Base-by-base conservation (phyloP, 2,329 filamentous ascomycete genomes). In the Pseudonectria buxi region DNA sequence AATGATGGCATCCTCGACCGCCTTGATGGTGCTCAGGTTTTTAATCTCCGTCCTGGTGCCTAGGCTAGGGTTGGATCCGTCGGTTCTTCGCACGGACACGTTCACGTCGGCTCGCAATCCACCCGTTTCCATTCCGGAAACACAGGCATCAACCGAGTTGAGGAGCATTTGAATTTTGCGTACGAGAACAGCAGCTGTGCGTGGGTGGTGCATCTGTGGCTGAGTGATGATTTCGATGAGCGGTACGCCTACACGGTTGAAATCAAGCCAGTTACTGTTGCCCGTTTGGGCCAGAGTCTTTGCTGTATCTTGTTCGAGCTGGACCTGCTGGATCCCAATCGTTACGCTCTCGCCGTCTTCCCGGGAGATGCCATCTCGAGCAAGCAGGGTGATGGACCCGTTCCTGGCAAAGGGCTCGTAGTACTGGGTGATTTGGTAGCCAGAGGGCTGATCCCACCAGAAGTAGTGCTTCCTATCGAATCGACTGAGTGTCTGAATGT, bases 391-490 rank as follows among this genome's bases (percentile, higher is more conserved):
- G n/a, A 96, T 68, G 26, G 68, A 63, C 2, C 92, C 92, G 50
- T 87, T 71, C 41, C 71, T 77, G 1, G 79, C 79, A 47, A 83
- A 78, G 0, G 79, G 78, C 39, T 78, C 67, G 59, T 96, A 95
- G 65, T 90, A 96, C 57, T 98, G 92, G 2, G 92, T 98, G 44
- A 98, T 94, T 61, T 98, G 92, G 61, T 98, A 98, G 0, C 92
- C 92, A 0, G 86, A 76, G 1, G 92, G 92, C 61, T 98, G 92
- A 60, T 98, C 92, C 76, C 92, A 94, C 68, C 95, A 95, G 62
- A 98, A 96, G 63, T 98, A 98, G 62, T 98, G 92, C 60, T 98
- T 98, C 45, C 92, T 75, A 61, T 98, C 92, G 64, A 95, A 98
- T 35, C 77, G 78, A 59, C 88, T 95, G 49, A 76, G 72, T 2